Percentiles rank a stretch among this genome's conserved stretches.
Evolutionary conservation across 2,329 filamentous ascomycete species (phyloP).

Genomic region (Neonectria magnoliae): DNA sequence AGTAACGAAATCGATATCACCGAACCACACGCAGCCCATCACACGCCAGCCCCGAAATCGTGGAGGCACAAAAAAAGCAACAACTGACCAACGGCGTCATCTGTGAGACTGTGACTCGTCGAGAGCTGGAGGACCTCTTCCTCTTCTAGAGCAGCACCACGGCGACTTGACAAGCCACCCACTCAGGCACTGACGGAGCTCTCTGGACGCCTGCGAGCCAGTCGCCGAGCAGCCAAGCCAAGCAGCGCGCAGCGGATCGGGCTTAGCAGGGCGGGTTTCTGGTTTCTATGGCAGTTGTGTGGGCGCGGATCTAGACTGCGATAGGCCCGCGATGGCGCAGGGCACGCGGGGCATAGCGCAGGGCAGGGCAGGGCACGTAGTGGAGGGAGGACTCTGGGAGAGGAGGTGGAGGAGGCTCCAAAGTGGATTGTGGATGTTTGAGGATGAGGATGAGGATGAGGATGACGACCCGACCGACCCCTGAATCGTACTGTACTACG

Average conservation of each 20-base stretch:
- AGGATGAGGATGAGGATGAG: constrained; percentile 16
- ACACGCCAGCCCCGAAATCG: neutral
- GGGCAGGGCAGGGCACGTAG: constrained; percentile 14
- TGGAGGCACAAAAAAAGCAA: neutral
- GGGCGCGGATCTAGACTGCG: constrained; percentile 18
- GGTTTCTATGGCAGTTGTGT: no score
- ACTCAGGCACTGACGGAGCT: constrained; percentile 9
- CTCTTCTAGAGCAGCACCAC: constrained; percentile 15
- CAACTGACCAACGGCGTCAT: neutral
- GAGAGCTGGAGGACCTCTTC: neutral
- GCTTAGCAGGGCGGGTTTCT: neutral
- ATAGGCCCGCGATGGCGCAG: constrained; percentile 24
- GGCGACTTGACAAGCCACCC: constrained; percentile 19
- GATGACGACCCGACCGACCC: constrained; percentile 8
- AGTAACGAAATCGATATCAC: neutral
- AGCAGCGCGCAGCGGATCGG: constrained; percentile 11
- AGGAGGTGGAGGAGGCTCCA: neutral
- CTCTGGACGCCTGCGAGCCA: constrained; percentile 16
- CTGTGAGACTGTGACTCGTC: neutral
- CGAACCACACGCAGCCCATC: neutral
- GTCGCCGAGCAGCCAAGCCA: constrained; percentile 5
- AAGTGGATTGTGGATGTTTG: neutral
- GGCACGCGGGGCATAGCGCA: constrained; percentile 18
- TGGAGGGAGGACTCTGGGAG: neutral
- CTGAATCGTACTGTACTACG: constrained; percentile 20